Base-by-base conservation (phyloP, 108 stramenopile genomes). In the Conticribra guillardii region DNA sequence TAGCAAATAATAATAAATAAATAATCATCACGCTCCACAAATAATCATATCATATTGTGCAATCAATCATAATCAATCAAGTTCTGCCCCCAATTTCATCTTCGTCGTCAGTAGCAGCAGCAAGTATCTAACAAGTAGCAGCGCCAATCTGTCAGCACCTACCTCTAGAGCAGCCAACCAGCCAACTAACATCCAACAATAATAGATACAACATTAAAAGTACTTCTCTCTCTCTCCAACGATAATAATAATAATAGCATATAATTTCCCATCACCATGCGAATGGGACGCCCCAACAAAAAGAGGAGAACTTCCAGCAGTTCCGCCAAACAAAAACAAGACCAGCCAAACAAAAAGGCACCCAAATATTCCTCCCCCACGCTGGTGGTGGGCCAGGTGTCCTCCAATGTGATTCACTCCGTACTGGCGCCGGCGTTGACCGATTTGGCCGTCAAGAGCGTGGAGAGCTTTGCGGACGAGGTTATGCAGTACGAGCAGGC, bases 351-450 rank as follows among this genome's bases (percentile, higher is more conserved):
- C 54, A 28, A 24, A 53, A 57, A 73, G 18, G 29, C 33, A n/a
- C 73, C 68, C 28, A 80, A 80, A 37, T 69, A 49, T 33, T 60
- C 85, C 66, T 82, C 84, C 9, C 69, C 81, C 4, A 80, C 62
- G 3, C 64, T 81, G 44, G 71, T 88, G 2, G 87, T 87, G 1
- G 90, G 90, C 22, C 77, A 86, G 53, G 32, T 95, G 9, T 90
- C 88, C n/a, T 61, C 89, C 14, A 85, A 92, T 60, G 54, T 89
- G 19, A 80, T 95, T 46, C 66, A 82, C 8, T 69, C 77, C 18
- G 76, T 85, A 2, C 86, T 79, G 31, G 66, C 60, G 11, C 93
- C 93, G 9, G 33, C 68, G 55, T 44, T 91, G 54, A 67, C 37
- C n/a, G 62, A 70, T 19, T 41, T 79, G 45, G 93, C 90, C 0